Base-by-base conservation (phyloP, 805 yeast species). In the Kazachstania viticola region DNA sequence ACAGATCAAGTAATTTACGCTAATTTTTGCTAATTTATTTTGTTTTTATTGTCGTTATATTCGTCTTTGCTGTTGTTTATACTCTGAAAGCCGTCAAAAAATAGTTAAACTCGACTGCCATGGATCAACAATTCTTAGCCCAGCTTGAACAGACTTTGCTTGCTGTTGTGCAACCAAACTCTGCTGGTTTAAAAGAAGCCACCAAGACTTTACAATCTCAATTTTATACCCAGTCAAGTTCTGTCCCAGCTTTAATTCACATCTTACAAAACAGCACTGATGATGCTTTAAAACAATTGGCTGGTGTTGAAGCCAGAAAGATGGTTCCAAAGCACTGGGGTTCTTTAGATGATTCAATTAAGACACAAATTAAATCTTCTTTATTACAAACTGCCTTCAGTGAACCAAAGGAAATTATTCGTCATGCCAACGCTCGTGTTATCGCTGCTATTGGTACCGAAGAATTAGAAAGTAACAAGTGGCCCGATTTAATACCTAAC, bases 251-350 rank as follows among this genome's bases (percentile, higher is more conserved):
- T 9, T 65, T 88, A 54, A 64, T 88, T 46, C 91, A 82, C 49
- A 72, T 91, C 38, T 67, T 84, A 50, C 85, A 81, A 58, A 68
- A 65, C 43, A 75, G 77, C 44, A 60, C 67, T 25, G 76, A 76
- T 47, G 78, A 71, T 41, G 81, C 80, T 48, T 55, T 87, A 45
- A 79, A 82, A 49, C 94, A 85, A 59, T 67, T 91, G 39, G 93
- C 96, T n/a, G 93, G 95, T 39, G 95, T 91, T 40, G 98, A 91
- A 63, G 84, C 87, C 25, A 75, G 95, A 61, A 91, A 91, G 58
- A 71, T 80, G 51, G 73, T 87, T 25, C 51, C 67, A 32, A 64
- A 68, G 42, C 75, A 74, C 50, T 91, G 97, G 97, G 56, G 47
- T 16, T 18, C 43, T 9, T 23, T 57, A 15, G 66, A 62, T 43